Evolutionary conservation across 352 stramenopile genomes (phyloP).

Genomic region (Pythium diclinum): DNA sequence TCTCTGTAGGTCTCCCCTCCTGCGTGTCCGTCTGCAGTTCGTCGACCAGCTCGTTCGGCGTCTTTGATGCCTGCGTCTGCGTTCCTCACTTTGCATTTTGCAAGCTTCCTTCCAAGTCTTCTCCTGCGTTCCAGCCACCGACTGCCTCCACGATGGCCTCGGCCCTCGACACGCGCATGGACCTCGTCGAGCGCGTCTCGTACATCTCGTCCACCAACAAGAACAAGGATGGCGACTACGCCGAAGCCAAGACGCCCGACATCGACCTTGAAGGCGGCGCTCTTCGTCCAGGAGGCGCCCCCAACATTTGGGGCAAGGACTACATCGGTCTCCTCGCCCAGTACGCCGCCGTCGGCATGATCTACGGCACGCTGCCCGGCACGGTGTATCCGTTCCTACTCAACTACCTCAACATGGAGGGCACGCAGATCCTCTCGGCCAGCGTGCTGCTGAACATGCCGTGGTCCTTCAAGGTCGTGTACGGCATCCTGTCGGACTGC

Average conservation of each 20-base stretch:
- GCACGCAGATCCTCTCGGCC: slow-evolving; percentile 1
- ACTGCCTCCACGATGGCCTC: background rate
- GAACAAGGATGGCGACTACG: background rate
- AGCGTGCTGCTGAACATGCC: background rate
- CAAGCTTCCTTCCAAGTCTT: background rate
- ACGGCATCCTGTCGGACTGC: background rate
- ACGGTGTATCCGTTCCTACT: slow-evolving; percentile 1
- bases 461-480: background rate
- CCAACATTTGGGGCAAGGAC: slow-evolving; percentile 3
- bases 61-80: too few species aligned
- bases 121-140: background rate
- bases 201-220: background rate
- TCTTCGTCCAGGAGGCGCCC: background rate
- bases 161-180: background rate
- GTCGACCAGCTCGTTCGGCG: too few species aligned
- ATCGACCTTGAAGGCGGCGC: background rate
- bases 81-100: background rate
- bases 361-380: background rate
- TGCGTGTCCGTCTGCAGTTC: background rate
- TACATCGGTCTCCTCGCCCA: background rate
- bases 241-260: background rate
- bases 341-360: slow-evolving; percentile 1
- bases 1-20: background rate
- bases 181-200: slow-evolving; percentile 1
- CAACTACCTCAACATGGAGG: slow-evolving; percentile 2